Conservation (phyloP, 345 rosid species). For the Eucalyptus polyanthemos region DNA sequence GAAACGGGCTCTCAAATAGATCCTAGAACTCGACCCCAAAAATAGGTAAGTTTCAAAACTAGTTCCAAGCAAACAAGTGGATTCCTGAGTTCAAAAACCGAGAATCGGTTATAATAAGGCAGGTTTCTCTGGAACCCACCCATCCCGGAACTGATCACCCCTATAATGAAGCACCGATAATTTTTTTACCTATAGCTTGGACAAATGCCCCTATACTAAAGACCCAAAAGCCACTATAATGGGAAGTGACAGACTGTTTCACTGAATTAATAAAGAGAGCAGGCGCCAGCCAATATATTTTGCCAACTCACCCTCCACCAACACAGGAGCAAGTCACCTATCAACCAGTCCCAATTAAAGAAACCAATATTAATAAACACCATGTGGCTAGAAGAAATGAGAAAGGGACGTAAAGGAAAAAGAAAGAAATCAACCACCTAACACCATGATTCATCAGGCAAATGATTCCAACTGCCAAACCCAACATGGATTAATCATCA, state of each 20-base stretch:
- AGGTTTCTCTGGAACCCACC: no score
- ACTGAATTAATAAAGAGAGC: neutral
- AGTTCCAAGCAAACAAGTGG: no score
- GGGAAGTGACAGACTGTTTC: neutral
- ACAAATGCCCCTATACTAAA: neutral
- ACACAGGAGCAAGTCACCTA: neutral
- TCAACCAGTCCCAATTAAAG: neutral
- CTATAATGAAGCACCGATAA: neutral
- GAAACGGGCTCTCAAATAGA: no score
- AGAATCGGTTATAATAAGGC: no score
- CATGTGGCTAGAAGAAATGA: neutral
- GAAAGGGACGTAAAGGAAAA: neutral
- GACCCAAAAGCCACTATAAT: neutral
- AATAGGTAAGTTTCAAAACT: no score
- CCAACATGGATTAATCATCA: neutral
- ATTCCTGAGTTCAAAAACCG: no score
- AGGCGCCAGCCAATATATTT: neutral
- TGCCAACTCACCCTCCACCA: neutral
- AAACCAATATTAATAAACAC: neutral
- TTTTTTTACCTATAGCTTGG: neutral
- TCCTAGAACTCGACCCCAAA: no score
- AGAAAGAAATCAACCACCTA: neutral
- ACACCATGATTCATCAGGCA: neutral
- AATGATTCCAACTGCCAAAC: neutral
- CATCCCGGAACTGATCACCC: no score